Evolutionary conservation across 306 rosid genomes (phyloP).

Genomic region (Amphicarpaea edgeworthii): DNA sequence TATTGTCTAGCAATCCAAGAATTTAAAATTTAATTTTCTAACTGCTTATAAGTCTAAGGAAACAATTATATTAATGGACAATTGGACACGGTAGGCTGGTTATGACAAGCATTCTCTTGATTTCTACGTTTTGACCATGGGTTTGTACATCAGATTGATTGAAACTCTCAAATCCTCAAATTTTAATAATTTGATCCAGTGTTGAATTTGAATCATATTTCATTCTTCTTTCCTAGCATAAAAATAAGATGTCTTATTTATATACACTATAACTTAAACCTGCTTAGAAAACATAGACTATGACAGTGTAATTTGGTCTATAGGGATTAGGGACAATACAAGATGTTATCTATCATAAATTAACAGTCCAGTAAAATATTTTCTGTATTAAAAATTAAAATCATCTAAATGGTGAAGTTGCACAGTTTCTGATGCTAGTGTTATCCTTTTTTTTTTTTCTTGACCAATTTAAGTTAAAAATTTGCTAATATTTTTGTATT

Average conservation of each 20-base stretch:
- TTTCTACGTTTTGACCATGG: constrained; percentile 17
- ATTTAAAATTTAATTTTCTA: constrained; percentile 1
- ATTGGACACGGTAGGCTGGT: not conserved
- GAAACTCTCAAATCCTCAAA: not conserved
- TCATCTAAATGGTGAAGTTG: not conserved
- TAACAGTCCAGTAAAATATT: not conserved
- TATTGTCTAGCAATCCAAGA: not conserved
- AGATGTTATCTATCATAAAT: not conserved
- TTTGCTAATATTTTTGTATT: not conserved
- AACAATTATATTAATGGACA: not conserved
- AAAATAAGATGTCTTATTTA: constrained; percentile 1
- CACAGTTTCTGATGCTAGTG: constrained; percentile 6
- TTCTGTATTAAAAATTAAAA: constrained; percentile 1
- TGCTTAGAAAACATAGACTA: not conserved
- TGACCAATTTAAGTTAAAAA: not conserved
- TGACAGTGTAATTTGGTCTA: constrained; percentile 1
- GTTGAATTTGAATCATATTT: constrained; percentile 13
- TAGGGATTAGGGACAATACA: constrained; percentile 24
- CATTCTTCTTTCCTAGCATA: constrained; percentile 2
- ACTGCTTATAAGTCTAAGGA: not conserved
- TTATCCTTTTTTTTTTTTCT: not conserved
- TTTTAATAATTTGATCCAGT: not conserved
- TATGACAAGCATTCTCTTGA: constrained; percentile 20
- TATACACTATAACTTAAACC: not conserved
- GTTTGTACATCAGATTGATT: constrained; percentile 8